Evolutionary conservation across 768 basidiomycete genomes (phyloP).

Genomic region (Termitomyces bulborhizus): DNA sequence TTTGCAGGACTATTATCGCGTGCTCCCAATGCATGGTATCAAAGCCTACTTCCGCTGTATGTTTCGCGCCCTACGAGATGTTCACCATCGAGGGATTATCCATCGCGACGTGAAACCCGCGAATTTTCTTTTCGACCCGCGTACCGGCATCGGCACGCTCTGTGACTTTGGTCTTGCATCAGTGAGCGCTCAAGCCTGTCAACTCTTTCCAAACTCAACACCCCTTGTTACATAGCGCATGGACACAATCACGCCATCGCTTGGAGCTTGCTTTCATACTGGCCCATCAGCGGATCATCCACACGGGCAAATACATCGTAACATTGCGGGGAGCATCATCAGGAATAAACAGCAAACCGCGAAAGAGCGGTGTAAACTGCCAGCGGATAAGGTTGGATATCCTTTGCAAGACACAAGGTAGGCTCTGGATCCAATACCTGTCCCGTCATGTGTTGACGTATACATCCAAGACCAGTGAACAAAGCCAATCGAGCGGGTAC

Average conservation of each 20-base stretch:
- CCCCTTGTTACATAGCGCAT: constrained; percentile 39
- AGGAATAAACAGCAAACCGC: constrained; percentile 58
- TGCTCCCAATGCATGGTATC: constrained; percentile 68
- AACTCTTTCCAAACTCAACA: neutral
- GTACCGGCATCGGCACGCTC: constrained; percentile 74
- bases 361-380: constrained; percentile 41
- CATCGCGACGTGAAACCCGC: constrained; percentile 98
- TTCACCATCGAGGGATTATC: constrained; percentile 81
- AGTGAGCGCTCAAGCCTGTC: constrained; percentile 37
- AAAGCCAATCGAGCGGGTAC: constrained; percentile 98
- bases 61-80: constrained; percentile 84
- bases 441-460: neutral
- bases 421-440: constrained; percentile 1
- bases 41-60: constrained; percentile 88
- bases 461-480: constrained; percentile 53
- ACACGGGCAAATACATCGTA: constrained; percentile 54
- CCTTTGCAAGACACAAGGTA: constrained; percentile 71
- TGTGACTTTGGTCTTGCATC: constrained; percentile 97
- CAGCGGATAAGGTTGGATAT: constrained; percentile 73
- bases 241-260: constrained; percentile 31
- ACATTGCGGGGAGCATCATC: constrained; percentile 40
- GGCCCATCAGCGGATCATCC: constrained; percentile 52
- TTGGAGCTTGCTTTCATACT: constrained; percentile 75
- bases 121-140: constrained; percentile 91
- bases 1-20: constrained; percentile 68